Conservation (phyloP, 352 stramenopile genomes). For the Lagenidium sp. region DNA sequence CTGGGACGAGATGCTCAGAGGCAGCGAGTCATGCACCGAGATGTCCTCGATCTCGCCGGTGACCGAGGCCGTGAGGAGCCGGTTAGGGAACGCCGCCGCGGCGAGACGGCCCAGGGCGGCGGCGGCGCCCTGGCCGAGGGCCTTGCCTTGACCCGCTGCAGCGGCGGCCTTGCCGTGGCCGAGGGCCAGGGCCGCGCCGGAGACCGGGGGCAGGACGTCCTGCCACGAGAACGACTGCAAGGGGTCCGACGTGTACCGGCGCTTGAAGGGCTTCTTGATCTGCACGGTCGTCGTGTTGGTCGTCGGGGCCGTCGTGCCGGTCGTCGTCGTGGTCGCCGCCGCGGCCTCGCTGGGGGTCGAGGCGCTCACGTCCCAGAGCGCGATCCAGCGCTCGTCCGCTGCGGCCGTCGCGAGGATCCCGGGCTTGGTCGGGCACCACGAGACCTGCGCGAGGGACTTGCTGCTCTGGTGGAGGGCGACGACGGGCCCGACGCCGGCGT, state of each 20-base stretch:
- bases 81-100: slow-evolving; percentile 68
- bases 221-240: slow-evolving; percentile 81
- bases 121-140: slow-evolving; percentile 1
- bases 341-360: slow-evolving; percentile 20
- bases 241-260: slow-evolving; percentile 69
- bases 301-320: slow-evolving; percentile 2
- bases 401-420: slow-evolving; percentile 75
- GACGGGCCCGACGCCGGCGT: slow-evolving; percentile 47
- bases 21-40: slow-evolving; percentile 83
- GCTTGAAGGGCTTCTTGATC: slow-evolving; percentile 66
- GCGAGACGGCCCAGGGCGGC: slow-evolving; percentile 10
- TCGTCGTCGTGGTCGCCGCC: not conserved
- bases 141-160: too few relatives aligned
- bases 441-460: slow-evolving; percentile 67
- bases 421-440: slow-evolving; percentile 76
- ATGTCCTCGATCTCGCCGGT: slow-evolving; percentile 79
- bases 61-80: slow-evolving; percentile 60
- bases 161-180: slow-evolving; percentile 10
- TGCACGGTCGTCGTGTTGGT: slow-evolving; percentile 16
- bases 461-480: slow-evolving; percentile 64
- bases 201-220: slow-evolving; percentile 17
- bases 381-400: slow-evolving; percentile 74
- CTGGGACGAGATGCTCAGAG: slow-evolving; percentile 63
- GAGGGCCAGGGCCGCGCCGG: slow-evolving; percentile 5
- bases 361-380: slow-evolving; percentile 73